Base-by-base conservation (phyloP, 2,329 filamentous ascomycete genomes). In the Epichloe aotearoae region DNA sequence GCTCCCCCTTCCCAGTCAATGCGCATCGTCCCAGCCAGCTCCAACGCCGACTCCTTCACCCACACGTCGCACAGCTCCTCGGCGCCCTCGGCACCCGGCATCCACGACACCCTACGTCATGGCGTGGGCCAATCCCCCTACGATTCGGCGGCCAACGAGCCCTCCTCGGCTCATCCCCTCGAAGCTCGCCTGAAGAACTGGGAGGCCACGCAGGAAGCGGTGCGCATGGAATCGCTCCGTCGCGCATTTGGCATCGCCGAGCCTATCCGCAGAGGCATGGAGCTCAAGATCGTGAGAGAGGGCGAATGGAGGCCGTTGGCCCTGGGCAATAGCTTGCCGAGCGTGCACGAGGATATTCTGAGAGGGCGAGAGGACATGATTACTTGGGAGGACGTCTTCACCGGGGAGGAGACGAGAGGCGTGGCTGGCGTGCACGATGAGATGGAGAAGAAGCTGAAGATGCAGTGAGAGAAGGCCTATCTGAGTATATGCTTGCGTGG, bases 381-480 rank as follows among this genome's bases (percentile, higher is more conserved):
- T 59, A 80, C 76, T 8, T 98, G 93, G 93, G 93, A 98, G 76
- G 93, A 97, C 73, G 82, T 98, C 19, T 97, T 84, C 65, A 80
- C 77, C 19, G 88, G 88, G 53, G 84, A 86, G 59, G 88, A 91
- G 68, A 77, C 80, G 65, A 77, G 82, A 60, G 77, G 79, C 54
- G 73, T 80, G 41, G 79, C 83, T 23, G 80, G 83, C 49, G 83
- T 96, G 69, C 89, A 96, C 61, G 84, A 88, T 52, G 91, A 97
- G 79, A 89, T 96, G 82, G 91, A 96, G 81, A 79, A 80, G 69
- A 88, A 88, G 77, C 73, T 95, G 69, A 86, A 83, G 76, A 94
- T 96, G 65, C 59, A 64, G 55, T 62, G 57, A 42, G 47, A 11
- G 30, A 34, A 34, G n/a, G n/a, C 38, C 4, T 3, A 15, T 30